Conservation (phyloP, 352 stramenopile genomes). For the Phytopythium mirpurense region DNA sequence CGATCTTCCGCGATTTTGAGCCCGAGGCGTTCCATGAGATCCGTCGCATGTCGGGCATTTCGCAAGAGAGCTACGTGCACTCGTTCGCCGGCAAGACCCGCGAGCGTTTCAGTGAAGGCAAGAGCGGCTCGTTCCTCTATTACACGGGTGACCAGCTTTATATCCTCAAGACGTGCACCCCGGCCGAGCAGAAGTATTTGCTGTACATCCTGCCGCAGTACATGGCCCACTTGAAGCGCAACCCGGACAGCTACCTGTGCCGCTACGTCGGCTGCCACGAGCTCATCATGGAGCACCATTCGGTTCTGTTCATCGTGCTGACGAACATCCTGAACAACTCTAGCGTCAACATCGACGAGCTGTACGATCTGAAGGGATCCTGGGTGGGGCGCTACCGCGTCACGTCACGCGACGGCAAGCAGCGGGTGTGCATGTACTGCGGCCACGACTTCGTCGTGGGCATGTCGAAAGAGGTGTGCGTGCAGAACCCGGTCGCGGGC, state of each 20-base stretch:
- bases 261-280: slow-evolving; percentile 88
- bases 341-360: slow-evolving; percentile 79
- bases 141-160: slow-evolving; percentile 87
- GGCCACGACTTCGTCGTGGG: slow-evolving; percentile 83
- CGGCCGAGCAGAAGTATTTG: slow-evolving; percentile 77
- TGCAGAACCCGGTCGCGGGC: slow-evolving; percentile 53
- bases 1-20: slow-evolving; percentile 83
- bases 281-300: slow-evolving; percentile 82
- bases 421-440: slow-evolving; percentile 85
- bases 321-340: slow-evolving; percentile 88
- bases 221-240: slow-evolving; percentile 68
- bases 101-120: slow-evolving; percentile 87
- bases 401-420: slow-evolving; percentile 55
- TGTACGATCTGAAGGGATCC: slow-evolving; percentile 89
- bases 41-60: slow-evolving; percentile 73
- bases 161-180: slow-evolving; percentile 88
- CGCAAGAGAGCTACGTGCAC: slow-evolving; percentile 63
- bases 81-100: slow-evolving; percentile 77
- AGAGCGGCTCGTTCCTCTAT: slow-evolving; percentile 88
- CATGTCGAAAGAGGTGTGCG: slow-evolving; percentile 76
- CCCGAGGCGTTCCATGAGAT: slow-evolving; percentile 80
- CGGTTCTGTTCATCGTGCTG: slow-evolving; percentile 84
- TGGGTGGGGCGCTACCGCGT: slow-evolving; percentile 81
- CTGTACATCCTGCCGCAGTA: slow-evolving; percentile 87
- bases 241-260: slow-evolving; percentile 85